These are phyloP conservation scores for Nemophila menziesii DNA, from an alignment of 257 asterid species.

Conservation along the genomic window DNA sequence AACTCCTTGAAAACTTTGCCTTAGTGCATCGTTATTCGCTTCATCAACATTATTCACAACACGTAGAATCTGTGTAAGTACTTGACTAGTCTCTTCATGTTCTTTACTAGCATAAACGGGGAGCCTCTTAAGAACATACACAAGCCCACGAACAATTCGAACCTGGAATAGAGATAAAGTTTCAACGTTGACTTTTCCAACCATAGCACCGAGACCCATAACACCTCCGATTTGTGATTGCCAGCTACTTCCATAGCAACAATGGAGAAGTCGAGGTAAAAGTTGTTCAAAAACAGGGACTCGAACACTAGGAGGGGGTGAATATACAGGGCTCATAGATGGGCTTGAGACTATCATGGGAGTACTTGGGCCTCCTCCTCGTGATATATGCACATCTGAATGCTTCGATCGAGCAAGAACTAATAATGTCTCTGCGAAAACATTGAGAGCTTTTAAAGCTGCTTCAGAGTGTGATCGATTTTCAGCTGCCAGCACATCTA, in stretches of 20 bases:
- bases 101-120: constrained; percentile 87
- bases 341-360: constrained; percentile 99
- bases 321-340: constrained; percentile 94
- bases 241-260: constrained; percentile 92
- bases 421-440: constrained; percentile 72
- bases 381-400: constrained; percentile 56
- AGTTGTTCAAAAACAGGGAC: constrained; percentile 96
- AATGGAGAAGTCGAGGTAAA: constrained; percentile 87
- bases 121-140: constrained; percentile 91
- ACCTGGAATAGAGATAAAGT: constrained; percentile 78
- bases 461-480: constrained; percentile 89
- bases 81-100: constrained; percentile 97
- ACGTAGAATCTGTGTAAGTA: constrained; percentile 91
- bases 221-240: constrained; percentile 99
- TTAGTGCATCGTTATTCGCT: constrained; percentile 86
- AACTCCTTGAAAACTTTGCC: constrained; percentile 93
- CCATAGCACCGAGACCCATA: constrained; percentile 92
- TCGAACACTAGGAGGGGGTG: constrained; percentile 95
- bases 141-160: constrained; percentile 75
- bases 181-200: constrained; percentile 94
- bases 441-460: constrained; percentile 68
- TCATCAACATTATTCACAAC: constrained; percentile 97
- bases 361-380: constrained; percentile 95
- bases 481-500: constrained; percentile 86
- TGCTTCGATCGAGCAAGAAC: constrained; percentile 87